Percentiles rank a stretch among this genome's conserved stretches.
phyloP scores from a whole-genome alignment of 768 basidiomycete species.

The Tremella mesenterica region DNA sequence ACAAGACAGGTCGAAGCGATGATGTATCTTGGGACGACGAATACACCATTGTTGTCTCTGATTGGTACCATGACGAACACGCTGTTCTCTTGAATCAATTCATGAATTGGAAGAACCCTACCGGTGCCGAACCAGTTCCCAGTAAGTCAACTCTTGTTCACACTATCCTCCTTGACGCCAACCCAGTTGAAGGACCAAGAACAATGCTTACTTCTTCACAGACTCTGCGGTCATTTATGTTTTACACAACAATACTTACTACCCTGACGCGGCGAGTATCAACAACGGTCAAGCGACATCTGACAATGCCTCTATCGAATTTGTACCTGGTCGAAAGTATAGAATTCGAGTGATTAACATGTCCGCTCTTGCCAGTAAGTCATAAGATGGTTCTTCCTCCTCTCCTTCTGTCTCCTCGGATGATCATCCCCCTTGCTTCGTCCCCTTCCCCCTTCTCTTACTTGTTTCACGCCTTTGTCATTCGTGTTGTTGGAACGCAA shows the following conservation, averaged over 20 bases:
- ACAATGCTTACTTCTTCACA: slow-evolving; percentile 36
- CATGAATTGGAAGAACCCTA: slow-evolving; percentile 60
- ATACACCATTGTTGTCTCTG: slow-evolving; percentile 71
- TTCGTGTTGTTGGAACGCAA: too few species aligned
- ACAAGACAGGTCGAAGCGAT: slow-evolving; percentile 47
- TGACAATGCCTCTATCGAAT: slow-evolving; percentile 73
- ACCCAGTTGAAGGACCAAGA: neutral
- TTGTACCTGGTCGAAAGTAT: slow-evolving; percentile 82
- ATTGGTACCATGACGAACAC: slow-evolving; percentile 88
- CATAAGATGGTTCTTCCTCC: neutral
- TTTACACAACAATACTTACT: slow-evolving; percentile 61
- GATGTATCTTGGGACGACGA: slow-evolving; percentile 72
- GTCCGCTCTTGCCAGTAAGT: slow-evolving; percentile 48
- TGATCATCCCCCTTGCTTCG: neutral
- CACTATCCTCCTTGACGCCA: neutral
- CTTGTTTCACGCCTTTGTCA: neutral
- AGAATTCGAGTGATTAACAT: slow-evolving; percentile 79
- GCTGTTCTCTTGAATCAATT: slow-evolving; percentile 55
- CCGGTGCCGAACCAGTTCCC: slow-evolving; percentile 82
- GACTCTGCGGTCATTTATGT: slow-evolving; percentile 79
- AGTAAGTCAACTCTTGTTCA: slow-evolving; percentile 46
- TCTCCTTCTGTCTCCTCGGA: neutral
- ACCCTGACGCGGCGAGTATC: slow-evolving; percentile 51
- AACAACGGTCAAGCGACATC: slow-evolving; percentile 58
- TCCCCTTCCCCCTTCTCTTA: neutral